Percentiles rank a stretch among this genome's conserved stretches.
Evolutionary conservation across 495 filamentous ascomycete genomes (phyloP).

Genomic region (Penicillium paradoxum): DNA sequence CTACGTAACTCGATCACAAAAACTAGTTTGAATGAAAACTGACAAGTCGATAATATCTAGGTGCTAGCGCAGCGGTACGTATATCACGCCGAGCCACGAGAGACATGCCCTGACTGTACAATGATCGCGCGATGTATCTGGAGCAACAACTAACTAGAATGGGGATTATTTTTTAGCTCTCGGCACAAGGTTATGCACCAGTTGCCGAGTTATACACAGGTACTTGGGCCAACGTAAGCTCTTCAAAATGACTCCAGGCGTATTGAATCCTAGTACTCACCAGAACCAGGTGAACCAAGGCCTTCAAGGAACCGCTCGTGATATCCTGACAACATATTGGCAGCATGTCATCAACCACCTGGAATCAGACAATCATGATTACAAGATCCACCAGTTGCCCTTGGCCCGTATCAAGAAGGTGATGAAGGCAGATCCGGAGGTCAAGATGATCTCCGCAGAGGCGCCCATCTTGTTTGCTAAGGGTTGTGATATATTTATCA

Average conservation of each 20-base stretch:
- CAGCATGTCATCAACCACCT: conserved; percentile 94
- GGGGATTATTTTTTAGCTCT: conserved; percentile 58
- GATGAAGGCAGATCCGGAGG: conserved; percentile 98
- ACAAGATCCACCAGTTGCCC: conserved; percentile 93
- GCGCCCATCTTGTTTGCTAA: conserved; percentile 97
- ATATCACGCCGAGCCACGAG: not conserved
- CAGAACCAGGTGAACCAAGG: conserved; percentile 80
- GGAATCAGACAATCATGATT: conserved; percentile 92
- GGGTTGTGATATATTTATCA: conserved; percentile 99
- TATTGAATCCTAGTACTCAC: conserved; percentile 15
- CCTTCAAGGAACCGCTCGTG: conserved; percentile 84
- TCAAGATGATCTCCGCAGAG: conserved; percentile 99
- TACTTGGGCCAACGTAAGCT: conserved; percentile 85
- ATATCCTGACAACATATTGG: conserved; percentile 98
- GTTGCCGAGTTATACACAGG: conserved; percentile 85
- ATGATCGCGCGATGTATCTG: not conserved
- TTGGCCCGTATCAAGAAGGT: conserved; percentile 98
- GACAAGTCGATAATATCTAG: conserved; percentile 34
- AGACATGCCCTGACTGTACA: not conserved
- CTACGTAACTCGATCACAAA: not conserved
- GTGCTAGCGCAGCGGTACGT: conserved; percentile 77
- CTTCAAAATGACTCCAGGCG: not conserved
- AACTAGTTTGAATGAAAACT: conserved; percentile 5
- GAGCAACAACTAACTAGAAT: conserved; percentile 6
- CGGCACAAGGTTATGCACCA: conserved; percentile 73